Evolutionary conservation across 2,329 filamentous ascomycete genomes (phyloP).

Genomic region (Scedosporium apiospermum): DNA sequence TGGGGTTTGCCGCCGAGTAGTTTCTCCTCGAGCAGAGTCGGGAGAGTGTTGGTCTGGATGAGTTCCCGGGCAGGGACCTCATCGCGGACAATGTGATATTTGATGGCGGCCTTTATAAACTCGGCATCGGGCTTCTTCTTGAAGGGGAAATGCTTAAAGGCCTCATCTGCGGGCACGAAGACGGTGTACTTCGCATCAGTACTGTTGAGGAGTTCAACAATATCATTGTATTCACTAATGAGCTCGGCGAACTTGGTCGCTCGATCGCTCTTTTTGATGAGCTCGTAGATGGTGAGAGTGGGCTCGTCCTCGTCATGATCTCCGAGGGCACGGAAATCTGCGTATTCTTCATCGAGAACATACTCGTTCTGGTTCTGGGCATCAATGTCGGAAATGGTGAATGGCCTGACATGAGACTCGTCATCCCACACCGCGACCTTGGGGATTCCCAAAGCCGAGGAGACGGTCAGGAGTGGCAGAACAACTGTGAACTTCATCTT

Average conservation of each 20-base stretch:
- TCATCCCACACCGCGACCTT: neutral
- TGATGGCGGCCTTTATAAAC: slow-evolving; percentile 55
- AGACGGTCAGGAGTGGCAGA: neutral
- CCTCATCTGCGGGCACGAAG: slow-evolving; percentile 69
- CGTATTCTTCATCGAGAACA: neutral
- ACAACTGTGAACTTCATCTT: neutral
- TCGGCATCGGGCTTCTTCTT: slow-evolving; percentile 59
- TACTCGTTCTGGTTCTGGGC: neutral
- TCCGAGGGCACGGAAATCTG: neutral
- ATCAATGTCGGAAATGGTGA: neutral
- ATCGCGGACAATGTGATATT: slow-evolving; percentile 66
- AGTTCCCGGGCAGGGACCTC: slow-evolving; percentile 57
- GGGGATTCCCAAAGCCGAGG: neutral
- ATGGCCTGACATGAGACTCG: neutral
- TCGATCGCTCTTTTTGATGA: slow-evolving; percentile 66
- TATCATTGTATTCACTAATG: slow-evolving; percentile 53
- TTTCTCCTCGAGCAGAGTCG: slow-evolving; percentile 52
- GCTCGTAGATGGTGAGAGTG: slow-evolving; percentile 69
- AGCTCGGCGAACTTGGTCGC: slow-evolving; percentile 68
- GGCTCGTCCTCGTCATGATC: slow-evolving; percentile 26
- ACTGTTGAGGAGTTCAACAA: slow-evolving; percentile 65
- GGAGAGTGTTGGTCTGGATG: slow-evolving; percentile 63
- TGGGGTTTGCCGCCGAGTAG: slow-evolving; percentile 58
- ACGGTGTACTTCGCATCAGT: slow-evolving; percentile 68
- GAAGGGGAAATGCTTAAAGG: slow-evolving; percentile 55